phyloP scores from a whole-genome alignment of 768 basidiomycete genomes.

The Hemileccinum impolitum region DNA sequence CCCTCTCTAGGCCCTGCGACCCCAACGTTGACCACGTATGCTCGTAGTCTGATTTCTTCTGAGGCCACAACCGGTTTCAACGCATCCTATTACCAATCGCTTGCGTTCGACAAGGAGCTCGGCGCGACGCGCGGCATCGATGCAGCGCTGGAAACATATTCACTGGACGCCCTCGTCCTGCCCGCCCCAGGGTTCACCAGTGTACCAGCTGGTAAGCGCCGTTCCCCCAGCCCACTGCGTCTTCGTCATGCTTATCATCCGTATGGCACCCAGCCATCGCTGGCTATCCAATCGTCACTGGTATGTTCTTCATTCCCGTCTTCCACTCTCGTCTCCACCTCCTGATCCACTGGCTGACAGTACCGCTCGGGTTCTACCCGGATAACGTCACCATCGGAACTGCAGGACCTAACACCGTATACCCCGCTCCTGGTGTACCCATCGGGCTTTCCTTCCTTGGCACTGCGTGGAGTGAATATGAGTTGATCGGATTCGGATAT shows the following conservation, averaged over 20 bases:
- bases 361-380: conserved; percentile 40
- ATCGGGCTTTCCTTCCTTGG: conserved; percentile 43
- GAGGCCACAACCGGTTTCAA: conserved; percentile 28
- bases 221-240: neutral
- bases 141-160: conserved; percentile 41
- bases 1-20: conserved; percentile 14
- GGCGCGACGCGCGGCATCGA: conserved; percentile 55
- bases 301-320: conserved; percentile 7
- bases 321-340: neutral
- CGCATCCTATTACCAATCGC: conserved; percentile 39
- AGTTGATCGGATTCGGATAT: conserved; percentile 40
- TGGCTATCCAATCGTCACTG: conserved; percentile 35
- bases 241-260: neutral
- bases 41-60: conserved; percentile 17
- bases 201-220: conserved; percentile 17
- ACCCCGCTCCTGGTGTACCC: conserved; percentile 38
- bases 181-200: conserved; percentile 32
- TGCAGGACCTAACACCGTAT: conserved; percentile 35
- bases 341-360: conserved; percentile 3
- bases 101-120: conserved; percentile 45
- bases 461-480: conserved; percentile 42
- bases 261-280: conserved; percentile 25
- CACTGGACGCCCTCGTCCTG: conserved; percentile 49
- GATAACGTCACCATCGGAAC: conserved; percentile 28
- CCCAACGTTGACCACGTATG: too few relatives aligned